Evolutionary conservation across 2,329 filamentous ascomycete genomes (phyloP).

Genomic region (Pseudocercospora fijiensis): DNA sequence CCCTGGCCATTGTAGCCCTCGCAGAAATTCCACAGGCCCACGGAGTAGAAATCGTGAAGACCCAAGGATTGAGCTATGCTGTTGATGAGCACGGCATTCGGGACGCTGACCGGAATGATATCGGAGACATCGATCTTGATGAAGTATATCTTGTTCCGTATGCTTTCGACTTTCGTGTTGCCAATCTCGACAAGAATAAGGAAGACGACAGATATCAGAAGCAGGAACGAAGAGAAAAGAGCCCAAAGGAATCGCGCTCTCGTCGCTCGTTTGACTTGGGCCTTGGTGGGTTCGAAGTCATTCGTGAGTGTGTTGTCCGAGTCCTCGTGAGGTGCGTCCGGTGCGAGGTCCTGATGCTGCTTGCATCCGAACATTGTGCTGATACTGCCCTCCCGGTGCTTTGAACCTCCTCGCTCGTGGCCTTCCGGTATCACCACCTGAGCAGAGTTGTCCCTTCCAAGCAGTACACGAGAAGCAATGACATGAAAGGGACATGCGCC

Average conservation of each 20-base stretch:
- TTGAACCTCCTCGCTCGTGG: neutral
- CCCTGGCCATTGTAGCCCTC: slow-evolving; percentile 76
- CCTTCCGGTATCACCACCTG: neutral
- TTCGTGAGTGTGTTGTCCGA: slow-evolving; percentile 34
- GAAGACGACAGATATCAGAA: slow-evolving; percentile 73
- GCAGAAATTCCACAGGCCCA: slow-evolving; percentile 89
- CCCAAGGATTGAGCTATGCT: slow-evolving; percentile 82
- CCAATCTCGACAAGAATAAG: slow-evolving; percentile 78
- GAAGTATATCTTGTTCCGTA: slow-evolving; percentile 74
- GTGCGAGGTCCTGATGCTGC: slow-evolving; percentile 21
- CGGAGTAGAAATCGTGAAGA: slow-evolving; percentile 90
- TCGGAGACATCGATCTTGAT: slow-evolving; percentile 79
- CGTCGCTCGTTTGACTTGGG: slow-evolving; percentile 50
- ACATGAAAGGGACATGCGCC: neutral
- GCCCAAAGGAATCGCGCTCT: slow-evolving; percentile 61
- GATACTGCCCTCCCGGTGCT: neutral
- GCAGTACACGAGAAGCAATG: neutral
- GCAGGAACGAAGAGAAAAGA: slow-evolving; percentile 65
- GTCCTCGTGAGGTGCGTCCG: slow-evolving; percentile 11
- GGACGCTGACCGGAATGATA: slow-evolving; percentile 71
- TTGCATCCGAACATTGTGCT: slow-evolving; percentile 37
- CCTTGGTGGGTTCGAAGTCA: slow-evolving; percentile 36
- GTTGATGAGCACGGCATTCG: slow-evolving; percentile 75
- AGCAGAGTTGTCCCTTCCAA: neutral
- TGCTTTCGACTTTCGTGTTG: slow-evolving; percentile 61